Base-by-base conservation (phyloP, 257 asterid species). In the Fraxinus pennsylvanica region DNA sequence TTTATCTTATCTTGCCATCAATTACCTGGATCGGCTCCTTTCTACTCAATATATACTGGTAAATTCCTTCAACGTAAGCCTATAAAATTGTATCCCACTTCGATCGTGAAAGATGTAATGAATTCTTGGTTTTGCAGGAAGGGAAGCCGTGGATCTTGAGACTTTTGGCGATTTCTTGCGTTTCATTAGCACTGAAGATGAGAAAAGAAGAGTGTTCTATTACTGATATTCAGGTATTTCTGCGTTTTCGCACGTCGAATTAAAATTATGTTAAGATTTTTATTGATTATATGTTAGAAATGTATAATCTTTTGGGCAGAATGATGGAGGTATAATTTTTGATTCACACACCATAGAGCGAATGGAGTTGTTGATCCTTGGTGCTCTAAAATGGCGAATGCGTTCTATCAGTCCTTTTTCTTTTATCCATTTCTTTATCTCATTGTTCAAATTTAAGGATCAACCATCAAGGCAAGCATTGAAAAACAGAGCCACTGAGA, bases 361-460 rank as follows among this genome's bases (percentile, higher is more conserved):
- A 80, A 92, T 88, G 96, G 97, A 92, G 78, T 75, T 88, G 81
- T 73, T 89, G 65, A 87, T 92, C 14, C 93, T 92, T 38, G 92
- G 91, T 50, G 89, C 91, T 74, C 87, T 92, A 1, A 79, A 88
- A 80, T 92, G 97, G 97, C 41, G 97, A 81, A 89, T 88, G 97
- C 85, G 93, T 27, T 92, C 97, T 3, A 82, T 88, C 5, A 92
- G 81, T 74, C 92, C 97, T 0, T 91, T 92, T 25, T 87, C 85
- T 0, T 92, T 90, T 50, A n/a, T 77, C 39, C 81, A 79, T 80
- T 89, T 81, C 84, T 90, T 89, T 83, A 75, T 91, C 80, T 57
- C 86, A 0, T 78, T 85, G 52, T 88, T 90, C 81, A 72, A 79
- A 33, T 82, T 81, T 61, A 75, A 82, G 17, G 90, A 87, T 36